Evolutionary conservation across 2,329 filamentous ascomycete genomes (phyloP).

Genomic region (Ophiostoma ulmi): DNA sequence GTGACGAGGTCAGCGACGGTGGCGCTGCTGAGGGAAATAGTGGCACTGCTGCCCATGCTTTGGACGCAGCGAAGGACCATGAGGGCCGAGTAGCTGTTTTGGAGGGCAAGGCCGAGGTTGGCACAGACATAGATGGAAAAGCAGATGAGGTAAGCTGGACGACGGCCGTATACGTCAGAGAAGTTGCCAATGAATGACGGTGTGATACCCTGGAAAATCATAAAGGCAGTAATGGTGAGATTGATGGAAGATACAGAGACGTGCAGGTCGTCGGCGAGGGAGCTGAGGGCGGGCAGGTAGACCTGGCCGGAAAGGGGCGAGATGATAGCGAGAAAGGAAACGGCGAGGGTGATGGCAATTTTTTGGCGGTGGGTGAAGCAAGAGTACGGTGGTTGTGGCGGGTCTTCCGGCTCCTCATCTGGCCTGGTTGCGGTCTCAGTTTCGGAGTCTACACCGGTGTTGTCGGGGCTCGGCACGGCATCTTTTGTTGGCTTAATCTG

Average conservation of each 20-base stretch:
- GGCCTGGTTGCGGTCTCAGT: background rate
- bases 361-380: background rate
- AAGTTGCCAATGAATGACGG: slow-evolving; percentile 53
- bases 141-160: slow-evolving; percentile 45
- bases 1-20: slow-evolving; percentile 61
- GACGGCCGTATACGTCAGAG: slow-evolving; percentile 49
- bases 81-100: slow-evolving; percentile 46
- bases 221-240: slow-evolving; percentile 50
- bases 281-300: slow-evolving; percentile 43
- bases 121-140: slow-evolving; percentile 50
- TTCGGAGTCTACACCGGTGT: background rate
- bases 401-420: background rate
- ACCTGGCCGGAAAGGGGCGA: slow-evolving; percentile 46
- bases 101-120: slow-evolving; percentile 48
- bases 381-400: background rate
- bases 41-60: slow-evolving; percentile 53
- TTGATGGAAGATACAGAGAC: slow-evolving; percentile 43
- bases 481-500: background rate
- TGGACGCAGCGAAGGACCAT: slow-evolving; percentile 53
- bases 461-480: slow-evolving; percentile 18
- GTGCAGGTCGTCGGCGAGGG: slow-evolving; percentile 39
- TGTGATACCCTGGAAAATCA: slow-evolving; percentile 57
- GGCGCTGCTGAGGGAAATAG: slow-evolving; percentile 51
- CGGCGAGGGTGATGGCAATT: slow-evolving; percentile 39
- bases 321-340: slow-evolving; percentile 39